These are phyloP conservation scores for Stereum hirsutum DNA, from an alignment of 1,284 basidiomycete species.

Conservation along the genomic window DNA sequence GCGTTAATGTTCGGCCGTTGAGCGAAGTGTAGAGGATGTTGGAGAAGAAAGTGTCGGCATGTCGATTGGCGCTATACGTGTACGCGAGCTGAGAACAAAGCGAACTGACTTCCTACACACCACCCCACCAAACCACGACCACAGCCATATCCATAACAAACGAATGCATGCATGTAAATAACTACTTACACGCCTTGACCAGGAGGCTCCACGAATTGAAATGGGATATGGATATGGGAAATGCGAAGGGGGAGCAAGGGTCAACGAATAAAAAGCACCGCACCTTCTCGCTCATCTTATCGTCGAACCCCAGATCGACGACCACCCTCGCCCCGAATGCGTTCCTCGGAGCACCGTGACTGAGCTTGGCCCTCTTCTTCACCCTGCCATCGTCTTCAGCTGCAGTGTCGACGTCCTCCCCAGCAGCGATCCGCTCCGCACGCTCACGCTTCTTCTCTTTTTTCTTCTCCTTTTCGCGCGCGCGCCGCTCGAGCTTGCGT, in stretches of 20 bases:
- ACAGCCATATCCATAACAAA: no score
- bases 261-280: conserved; percentile 17
- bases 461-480: conserved; percentile 62
- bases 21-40: conserved; percentile 74
- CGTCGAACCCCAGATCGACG: conserved; percentile 91
- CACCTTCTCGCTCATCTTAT: conserved; percentile 91
- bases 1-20: conserved; percentile 54
- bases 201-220: no score
- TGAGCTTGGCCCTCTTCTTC: conserved; percentile 32
- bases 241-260: conserved; percentile 1
- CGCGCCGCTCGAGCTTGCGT: conserved; percentile 67
- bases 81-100: conserved; percentile 85
- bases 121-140: not conserved
- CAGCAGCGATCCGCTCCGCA: conserved; percentile 44
- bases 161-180: no score
- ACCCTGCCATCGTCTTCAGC: conserved; percentile 32
- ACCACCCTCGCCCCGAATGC: conserved; percentile 73
- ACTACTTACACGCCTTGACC: no score
- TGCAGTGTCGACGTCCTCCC: conserved; percentile 43
- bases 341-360: conserved; percentile 21
- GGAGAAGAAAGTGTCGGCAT: conserved; percentile 61
- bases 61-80: conserved; percentile 82
- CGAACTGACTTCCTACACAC: conserved; percentile 74
- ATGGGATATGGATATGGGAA: not conserved
- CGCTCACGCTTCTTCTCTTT: conserved; percentile 54